phyloP scores from a whole-genome alignment of 2,329 filamentous ascomycete genomes.

The Aphanocladium album region DNA sequence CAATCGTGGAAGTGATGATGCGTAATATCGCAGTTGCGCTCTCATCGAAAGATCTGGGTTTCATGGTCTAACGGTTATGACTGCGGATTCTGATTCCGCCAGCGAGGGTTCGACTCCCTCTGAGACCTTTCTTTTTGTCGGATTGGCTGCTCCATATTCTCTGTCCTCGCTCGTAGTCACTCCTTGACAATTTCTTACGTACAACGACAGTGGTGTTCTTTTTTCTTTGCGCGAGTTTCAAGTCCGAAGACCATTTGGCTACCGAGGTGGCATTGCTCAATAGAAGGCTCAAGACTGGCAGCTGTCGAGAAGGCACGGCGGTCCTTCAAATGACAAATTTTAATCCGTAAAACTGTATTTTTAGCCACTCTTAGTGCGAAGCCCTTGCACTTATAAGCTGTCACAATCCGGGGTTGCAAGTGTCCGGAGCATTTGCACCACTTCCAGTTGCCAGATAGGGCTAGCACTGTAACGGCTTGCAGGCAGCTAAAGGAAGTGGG shows the following conservation, averaged over 20 bases:
- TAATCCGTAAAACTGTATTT: not conserved
- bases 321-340: not conserved
- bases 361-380: not conserved
- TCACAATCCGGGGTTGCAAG: not conserved
- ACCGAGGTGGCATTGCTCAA: too few species aligned
- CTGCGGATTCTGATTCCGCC: conserved; percentile 16
- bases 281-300: not conserved
- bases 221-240: too few species aligned
- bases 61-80: conserved; percentile 15
- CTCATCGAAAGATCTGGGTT: not conserved
- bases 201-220: too few species aligned
- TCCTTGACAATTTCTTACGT: too few species aligned
- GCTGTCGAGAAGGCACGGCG: not conserved
- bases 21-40: not conserved
- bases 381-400: not conserved
- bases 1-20: conserved; percentile 32
- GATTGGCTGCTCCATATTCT: not conserved
- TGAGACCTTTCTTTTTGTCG: conserved; percentile 12
- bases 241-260: too few species aligned
- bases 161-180: not conserved
- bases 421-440: not conserved
- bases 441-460: not conserved
- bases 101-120: conserved; percentile 15
- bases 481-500: not conserved
- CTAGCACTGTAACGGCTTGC: not conserved